Evolutionary conservation across 2,329 filamentous ascomycete genomes (phyloP).

Genomic region (Keithomyces neogunnii): DNA sequence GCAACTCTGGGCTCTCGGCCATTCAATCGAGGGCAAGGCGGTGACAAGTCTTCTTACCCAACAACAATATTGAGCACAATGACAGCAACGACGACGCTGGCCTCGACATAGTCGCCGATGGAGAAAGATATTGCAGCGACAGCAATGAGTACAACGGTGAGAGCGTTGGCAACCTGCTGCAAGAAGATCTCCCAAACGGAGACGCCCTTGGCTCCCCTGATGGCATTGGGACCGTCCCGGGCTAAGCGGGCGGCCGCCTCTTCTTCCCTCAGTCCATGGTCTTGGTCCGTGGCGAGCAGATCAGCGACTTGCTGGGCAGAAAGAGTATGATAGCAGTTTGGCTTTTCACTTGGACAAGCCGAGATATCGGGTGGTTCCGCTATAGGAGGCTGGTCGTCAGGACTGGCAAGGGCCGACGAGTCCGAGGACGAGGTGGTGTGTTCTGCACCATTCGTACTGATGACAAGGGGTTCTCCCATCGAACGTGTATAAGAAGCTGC

Average conservation of each 20-base stretch:
- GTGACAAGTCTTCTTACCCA: constrained; percentile 36
- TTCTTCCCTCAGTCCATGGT: constrained; percentile 52
- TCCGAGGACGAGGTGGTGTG: constrained; percentile 29
- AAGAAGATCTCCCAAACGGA: constrained; percentile 69
- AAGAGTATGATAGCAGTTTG: constrained; percentile 25
- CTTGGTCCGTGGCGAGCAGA: constrained; percentile 32
- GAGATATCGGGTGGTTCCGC: constrained; percentile 26
- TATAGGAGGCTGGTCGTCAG: constrained; percentile 32
- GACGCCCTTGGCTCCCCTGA: constrained; percentile 62
- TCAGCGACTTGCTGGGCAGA: constrained; percentile 25
- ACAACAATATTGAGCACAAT: constrained; percentile 60
- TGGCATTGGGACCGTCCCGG: constrained; percentile 60
- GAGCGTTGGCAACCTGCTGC: constrained; percentile 68
- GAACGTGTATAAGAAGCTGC: constrained; percentile 24
- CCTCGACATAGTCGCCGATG: constrained; percentile 57
- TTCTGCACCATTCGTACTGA: constrained; percentile 32
- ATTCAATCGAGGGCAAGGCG: constrained; percentile 6
- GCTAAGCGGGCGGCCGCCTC: constrained; percentile 58
- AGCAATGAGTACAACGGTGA: constrained; percentile 66
- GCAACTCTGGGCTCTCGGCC: background rate
- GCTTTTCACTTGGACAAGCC: constrained; percentile 19
- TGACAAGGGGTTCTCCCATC: constrained; percentile 31
- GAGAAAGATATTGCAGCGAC: constrained; percentile 64
- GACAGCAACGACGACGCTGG: constrained; percentile 53
- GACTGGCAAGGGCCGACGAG: constrained; percentile 25